Percentiles rank a stretch among this genome's conserved stretches.
Conservation (phyloP, 2,329 filamentous ascomycete species). For the Dactylellina drechsleri region DNA sequence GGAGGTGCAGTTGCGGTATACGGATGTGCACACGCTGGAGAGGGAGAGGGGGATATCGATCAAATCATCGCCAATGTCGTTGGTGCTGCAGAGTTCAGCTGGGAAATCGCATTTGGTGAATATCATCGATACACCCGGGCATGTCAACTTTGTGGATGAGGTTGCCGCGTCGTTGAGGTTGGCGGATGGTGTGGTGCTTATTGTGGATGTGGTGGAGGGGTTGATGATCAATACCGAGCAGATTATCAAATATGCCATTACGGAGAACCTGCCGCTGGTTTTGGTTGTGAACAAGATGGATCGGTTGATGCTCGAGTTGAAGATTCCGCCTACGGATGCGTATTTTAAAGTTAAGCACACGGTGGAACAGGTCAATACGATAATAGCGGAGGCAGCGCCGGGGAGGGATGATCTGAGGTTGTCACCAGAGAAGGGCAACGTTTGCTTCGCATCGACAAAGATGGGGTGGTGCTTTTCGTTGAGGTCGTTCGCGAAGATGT, state of each 20-base stretch:
- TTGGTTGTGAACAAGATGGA: slow-evolving; percentile 98
- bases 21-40: slow-evolving; percentile 89
- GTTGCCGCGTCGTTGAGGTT: slow-evolving; percentile 87
- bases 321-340: slow-evolving; percentile 90
- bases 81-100: slow-evolving; percentile 86
- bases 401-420: slow-evolving; percentile 80
- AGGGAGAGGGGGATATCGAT: slow-evolving; percentile 89
- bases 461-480: slow-evolving; percentile 98
- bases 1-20: slow-evolving; percentile 86
- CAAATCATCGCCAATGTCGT: slow-evolving; percentile 92
- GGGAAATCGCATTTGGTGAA: slow-evolving; percentile 96
- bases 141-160: slow-evolving; percentile 98
- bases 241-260: slow-evolving; percentile 92
- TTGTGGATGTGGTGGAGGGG: slow-evolving; percentile 97
- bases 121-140: slow-evolving; percentile 93
- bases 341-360: slow-evolving; percentile 99
- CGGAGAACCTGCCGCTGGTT: slow-evolving; percentile 87
- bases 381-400: slow-evolving; percentile 88
- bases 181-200: slow-evolving; percentile 88
- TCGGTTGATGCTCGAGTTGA: slow-evolving; percentile 89
- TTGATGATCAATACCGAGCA: slow-evolving; percentile 98
- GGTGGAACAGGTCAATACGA: slow-evolving; percentile 96
- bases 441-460: slow-evolving; percentile 91
- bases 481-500: slow-evolving; percentile 94
- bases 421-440: slow-evolving; percentile 96